Evolutionary conservation across 2,329 filamentous ascomycete genomes (phyloP).

Genomic region (Hysterium pulicare): DNA sequence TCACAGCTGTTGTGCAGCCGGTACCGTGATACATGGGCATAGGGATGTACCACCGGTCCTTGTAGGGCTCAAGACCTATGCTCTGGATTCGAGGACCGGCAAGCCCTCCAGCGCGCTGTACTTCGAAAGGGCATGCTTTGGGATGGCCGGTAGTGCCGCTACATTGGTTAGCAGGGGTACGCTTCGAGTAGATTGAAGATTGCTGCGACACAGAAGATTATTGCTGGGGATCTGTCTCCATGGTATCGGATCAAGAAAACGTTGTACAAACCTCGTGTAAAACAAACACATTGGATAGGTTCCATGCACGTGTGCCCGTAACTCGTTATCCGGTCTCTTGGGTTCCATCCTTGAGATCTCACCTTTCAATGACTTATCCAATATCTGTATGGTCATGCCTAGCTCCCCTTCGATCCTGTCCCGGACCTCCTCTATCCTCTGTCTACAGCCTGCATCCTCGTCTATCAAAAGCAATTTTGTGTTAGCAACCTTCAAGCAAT

Average conservation of each 20-base stretch:
- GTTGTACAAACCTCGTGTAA: constrained; percentile 57
- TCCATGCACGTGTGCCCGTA: constrained; percentile 51
- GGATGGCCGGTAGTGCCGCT: constrained; percentile 73
- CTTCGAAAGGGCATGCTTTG: constrained; percentile 65
- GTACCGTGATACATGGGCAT: constrained; percentile 80
- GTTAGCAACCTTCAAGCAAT: constrained; percentile 60
- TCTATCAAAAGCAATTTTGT: constrained; percentile 48
- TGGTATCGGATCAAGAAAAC: neutral
- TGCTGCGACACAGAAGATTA: neutral
- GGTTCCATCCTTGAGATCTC: constrained; percentile 49
- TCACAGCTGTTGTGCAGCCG: constrained; percentile 58
- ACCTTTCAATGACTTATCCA: constrained; percentile 50
- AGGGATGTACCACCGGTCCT: constrained; percentile 68
- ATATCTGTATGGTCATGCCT: constrained; percentile 55
- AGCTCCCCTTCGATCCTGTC: constrained; percentile 52
- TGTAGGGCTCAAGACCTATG: constrained; percentile 36
- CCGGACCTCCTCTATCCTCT: constrained; percentile 54
- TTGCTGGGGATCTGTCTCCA: neutral
- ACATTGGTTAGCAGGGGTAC: neutral
- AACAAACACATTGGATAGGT: constrained; percentile 61
- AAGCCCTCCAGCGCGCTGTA: constrained; percentile 44
- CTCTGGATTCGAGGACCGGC: constrained; percentile 34
- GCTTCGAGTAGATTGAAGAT: neutral
- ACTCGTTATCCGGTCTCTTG: constrained; percentile 53
- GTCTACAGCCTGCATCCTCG: constrained; percentile 49